These are phyloP conservation scores for Potentilla sterilis DNA, from an alignment of 306 rosid species.

Conservation along the genomic window DNA sequence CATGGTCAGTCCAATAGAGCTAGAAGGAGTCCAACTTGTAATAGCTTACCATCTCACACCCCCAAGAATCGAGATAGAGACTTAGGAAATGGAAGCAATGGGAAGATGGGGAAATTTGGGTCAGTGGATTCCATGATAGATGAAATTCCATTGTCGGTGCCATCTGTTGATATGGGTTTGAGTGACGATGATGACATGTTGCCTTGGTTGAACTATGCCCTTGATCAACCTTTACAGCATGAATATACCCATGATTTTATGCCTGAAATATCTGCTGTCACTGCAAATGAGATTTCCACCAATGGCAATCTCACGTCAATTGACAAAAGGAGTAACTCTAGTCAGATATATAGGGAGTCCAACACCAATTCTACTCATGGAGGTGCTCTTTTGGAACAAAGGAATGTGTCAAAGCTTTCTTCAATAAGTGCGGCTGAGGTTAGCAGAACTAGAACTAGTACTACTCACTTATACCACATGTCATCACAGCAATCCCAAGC, in stretches of 20 bases:
- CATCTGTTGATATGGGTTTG: conserved; percentile 62
- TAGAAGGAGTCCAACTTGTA: conserved; percentile 54
- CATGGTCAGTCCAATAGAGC: conserved; percentile 74
- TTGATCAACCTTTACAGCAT: conserved; percentile 60
- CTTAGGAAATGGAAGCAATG: conserved; percentile 36
- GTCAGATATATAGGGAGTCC: conserved; percentile 49
- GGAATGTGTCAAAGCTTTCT: conserved; percentile 49
- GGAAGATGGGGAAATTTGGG: conserved; percentile 57
- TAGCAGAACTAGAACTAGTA: conserved; percentile 39
- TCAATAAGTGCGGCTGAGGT: conserved; percentile 41
- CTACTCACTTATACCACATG: conserved; percentile 39
- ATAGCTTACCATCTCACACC: conserved; percentile 52
- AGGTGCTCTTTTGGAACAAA: conserved; percentile 42
- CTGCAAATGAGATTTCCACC: conserved; percentile 39
- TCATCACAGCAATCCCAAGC: conserved; percentile 56
- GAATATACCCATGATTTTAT: conserved; percentile 69
- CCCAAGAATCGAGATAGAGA: conserved; percentile 61
- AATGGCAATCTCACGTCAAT: conserved; percentile 40
- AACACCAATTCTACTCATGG: conserved; percentile 35
- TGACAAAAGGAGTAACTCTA: conserved; percentile 46
- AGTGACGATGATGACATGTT: conserved; percentile 64
- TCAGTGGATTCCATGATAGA: conserved; percentile 47
- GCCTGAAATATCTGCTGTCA: conserved; percentile 63
- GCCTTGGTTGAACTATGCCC: conserved; percentile 81
- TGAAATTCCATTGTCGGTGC: conserved; percentile 60